Percentiles rank a stretch among this genome's conserved stretches.
Evolutionary conservation across 345 rosid genomes (phyloP).

Genomic region (Acer saccharum): DNA sequence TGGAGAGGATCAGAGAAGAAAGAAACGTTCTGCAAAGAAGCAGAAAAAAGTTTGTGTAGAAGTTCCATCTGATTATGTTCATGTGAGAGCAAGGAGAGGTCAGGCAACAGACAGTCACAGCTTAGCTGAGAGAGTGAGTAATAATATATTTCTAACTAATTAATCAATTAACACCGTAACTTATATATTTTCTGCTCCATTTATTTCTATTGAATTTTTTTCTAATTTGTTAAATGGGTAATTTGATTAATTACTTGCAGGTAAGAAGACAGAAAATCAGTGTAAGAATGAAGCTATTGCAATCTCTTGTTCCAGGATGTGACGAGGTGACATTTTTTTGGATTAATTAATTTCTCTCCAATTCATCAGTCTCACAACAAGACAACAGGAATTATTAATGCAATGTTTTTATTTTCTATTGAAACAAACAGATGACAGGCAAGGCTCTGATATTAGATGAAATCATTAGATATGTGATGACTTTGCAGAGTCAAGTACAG

Average conservation of each 20-base stretch:
- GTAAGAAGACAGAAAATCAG: constrained; percentile 53
- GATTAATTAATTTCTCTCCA: too few species aligned
- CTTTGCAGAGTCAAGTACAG: constrained; percentile 42
- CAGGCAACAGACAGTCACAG: constrained; percentile 58
- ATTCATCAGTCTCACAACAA: too few species aligned
- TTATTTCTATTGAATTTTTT: neutral
- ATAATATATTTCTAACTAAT: neutral
- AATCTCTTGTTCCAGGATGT: constrained; percentile 57
- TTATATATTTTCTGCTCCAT: neutral
- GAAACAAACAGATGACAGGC: constrained; percentile 34
- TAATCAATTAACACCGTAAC: neutral
- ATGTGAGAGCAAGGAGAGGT: constrained; percentile 57
- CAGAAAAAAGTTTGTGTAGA: constrained; percentile 15
- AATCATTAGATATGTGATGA: constrained; percentile 40
- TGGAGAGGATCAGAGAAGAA: neutral
- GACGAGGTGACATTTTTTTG: constrained; percentile 30
- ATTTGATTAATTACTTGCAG: constrained; percentile 19
- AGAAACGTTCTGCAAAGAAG: constrained; percentile 6
- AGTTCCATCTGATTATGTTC: constrained; percentile 33
- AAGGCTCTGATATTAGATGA: constrained; percentile 42
- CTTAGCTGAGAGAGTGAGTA: constrained; percentile 48
- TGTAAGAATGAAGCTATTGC: constrained; percentile 46
- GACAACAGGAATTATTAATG: too few species aligned
- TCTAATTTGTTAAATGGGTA: neutral
- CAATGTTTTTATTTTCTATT: neutral